Conservation (phyloP, 345 rosid species). For the Lenwebbia sp. region DNA sequence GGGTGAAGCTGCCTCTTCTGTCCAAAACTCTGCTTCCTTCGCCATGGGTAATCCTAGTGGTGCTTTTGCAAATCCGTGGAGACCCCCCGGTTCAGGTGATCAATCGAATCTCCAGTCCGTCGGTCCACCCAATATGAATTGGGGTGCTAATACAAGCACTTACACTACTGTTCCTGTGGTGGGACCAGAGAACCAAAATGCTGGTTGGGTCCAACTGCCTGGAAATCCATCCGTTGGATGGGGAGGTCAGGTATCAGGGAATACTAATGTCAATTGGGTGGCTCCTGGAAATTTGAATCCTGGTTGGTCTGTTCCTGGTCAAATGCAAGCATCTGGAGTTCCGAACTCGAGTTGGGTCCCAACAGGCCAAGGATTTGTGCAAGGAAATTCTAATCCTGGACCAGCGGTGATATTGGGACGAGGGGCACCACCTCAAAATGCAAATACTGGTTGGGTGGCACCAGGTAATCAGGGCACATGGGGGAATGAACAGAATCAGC, state of each 20-base stretch:
- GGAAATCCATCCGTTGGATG: constrained; percentile 18
- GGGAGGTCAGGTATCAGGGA: constrained; percentile 48
- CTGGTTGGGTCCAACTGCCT: constrained; percentile 35
- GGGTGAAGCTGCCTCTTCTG: constrained; percentile 26
- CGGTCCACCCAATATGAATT: constrained; percentile 24
- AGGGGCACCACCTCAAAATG: constrained; percentile 41
- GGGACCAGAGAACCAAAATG: constrained; percentile 23
- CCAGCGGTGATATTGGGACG: constrained; percentile 39
- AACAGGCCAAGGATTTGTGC: constrained; percentile 33
- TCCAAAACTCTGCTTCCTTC: constrained; percentile 32
- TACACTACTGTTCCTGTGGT: constrained; percentile 23
- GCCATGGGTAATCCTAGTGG: constrained; percentile 20
- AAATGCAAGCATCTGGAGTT: neutral
- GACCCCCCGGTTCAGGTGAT: constrained; percentile 29
- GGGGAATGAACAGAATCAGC: constrained; percentile 44
- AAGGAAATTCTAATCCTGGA: constrained; percentile 33
- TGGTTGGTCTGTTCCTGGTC: constrained; percentile 1
- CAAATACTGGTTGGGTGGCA: constrained; percentile 46
- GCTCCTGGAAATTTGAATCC: constrained; percentile 4
- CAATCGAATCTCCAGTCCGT: constrained; percentile 30
- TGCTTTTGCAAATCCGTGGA: constrained; percentile 51
- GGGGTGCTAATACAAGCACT: constrained; percentile 40
- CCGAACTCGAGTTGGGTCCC: constrained; percentile 20
- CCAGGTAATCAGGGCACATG: constrained; percentile 38
- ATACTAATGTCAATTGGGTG: constrained; percentile 22